Base-by-base conservation (phyloP, 139 green algal species). In the Pedinophyceae sp. region DNA sequence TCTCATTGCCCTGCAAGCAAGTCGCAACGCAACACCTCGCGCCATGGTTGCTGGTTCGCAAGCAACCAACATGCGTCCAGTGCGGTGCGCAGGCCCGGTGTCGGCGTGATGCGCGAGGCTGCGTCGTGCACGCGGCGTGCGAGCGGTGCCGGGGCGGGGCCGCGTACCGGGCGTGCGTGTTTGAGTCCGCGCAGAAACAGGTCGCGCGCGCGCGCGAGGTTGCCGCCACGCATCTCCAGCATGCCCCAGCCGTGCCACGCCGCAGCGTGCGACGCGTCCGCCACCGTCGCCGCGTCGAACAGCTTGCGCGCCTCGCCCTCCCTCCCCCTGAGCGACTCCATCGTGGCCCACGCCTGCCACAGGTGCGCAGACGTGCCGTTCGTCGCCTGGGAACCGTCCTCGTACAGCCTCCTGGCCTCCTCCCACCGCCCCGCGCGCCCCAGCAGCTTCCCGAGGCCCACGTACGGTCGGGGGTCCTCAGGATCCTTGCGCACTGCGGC, bases 201-300 rank as follows among this genome's bases (percentile, higher is more conserved):
- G 27, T 71, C 64, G 27, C 77, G 55, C 2, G 89, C 89, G 1
- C 69, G 65, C 30, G 72, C 43, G 49, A 82, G 82, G 64, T 96
- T 90, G 26, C 90, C 90, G 55, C 89, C 52, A 16, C 49, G 50
- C 73, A 86, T 85, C 72, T 98, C 90, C 59, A 98, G 73, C 65
- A 91, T 73, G 7, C 88, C 90, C 90, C 90, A 98, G 45, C 84
- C 88, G 68, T 98, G 90, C 81, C 85, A 98, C 0, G 88, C 83
- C 4, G 86, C 85, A 20, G 81, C 84, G 57, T 98, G 90, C 48
- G 54, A 60, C 19, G 65, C 54, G 60, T 90, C 71, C 28, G 89
- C 88, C 34, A 88, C 81, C 6, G 84, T 71, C 0, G 90, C 90
- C 0, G 88, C 89, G 58, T 97, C 85, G 61, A 82, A 96, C 48